These are phyloP conservation scores for Metahyphopichia silvanorum DNA, from an alignment of 805 yeast species.

Conservation along the genomic window DNA sequence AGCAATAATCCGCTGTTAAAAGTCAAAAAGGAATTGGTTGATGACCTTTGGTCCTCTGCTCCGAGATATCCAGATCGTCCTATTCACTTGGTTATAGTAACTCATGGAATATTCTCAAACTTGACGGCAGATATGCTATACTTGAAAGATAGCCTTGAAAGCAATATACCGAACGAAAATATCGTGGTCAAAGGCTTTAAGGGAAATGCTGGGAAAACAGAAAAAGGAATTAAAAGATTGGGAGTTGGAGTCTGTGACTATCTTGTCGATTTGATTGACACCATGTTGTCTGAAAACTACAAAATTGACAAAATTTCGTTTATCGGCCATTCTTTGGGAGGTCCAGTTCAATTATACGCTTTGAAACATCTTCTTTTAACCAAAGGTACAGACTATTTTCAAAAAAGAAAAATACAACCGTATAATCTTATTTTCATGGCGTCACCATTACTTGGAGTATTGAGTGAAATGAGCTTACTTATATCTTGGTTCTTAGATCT, in stretches of 20 bases:
- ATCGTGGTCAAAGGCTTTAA: constrained; percentile 34
- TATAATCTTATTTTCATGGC: constrained; percentile 38
- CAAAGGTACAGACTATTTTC: constrained; percentile 30
- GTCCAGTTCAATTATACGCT: constrained; percentile 40
- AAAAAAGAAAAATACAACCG: constrained; percentile 22
- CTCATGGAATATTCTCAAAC: constrained; percentile 44
- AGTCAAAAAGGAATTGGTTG: constrained; percentile 22
- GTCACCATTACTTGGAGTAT: constrained; percentile 39
- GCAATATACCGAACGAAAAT: constrained; percentile 26
- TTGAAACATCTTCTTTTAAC: constrained; percentile 31
- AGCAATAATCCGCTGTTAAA: constrained; percentile 19
- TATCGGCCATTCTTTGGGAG: constrained; percentile 45
- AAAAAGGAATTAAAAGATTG: constrained; percentile 34
- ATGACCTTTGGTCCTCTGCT: constrained; percentile 31
- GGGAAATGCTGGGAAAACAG: constrained; percentile 42
- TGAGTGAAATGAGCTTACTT: constrained; percentile 37
- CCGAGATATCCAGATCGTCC: constrained; percentile 26
- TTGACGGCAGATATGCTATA: constrained; percentile 44
- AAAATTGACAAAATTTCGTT: constrained; percentile 32
- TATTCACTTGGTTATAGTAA: constrained; percentile 37
- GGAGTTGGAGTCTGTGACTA: constrained; percentile 31
- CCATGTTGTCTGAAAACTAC: constrained; percentile 11
- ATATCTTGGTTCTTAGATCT: constrained; percentile 40
- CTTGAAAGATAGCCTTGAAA: constrained; percentile 30
- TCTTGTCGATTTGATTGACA: constrained; percentile 23